Percentiles rank a stretch among this genome's conserved stretches.
These are phyloP conservation scores for Aureoboletus auriporus DNA, from an alignment of 768 basidiomycete species.

Conservation along the genomic window DNA sequence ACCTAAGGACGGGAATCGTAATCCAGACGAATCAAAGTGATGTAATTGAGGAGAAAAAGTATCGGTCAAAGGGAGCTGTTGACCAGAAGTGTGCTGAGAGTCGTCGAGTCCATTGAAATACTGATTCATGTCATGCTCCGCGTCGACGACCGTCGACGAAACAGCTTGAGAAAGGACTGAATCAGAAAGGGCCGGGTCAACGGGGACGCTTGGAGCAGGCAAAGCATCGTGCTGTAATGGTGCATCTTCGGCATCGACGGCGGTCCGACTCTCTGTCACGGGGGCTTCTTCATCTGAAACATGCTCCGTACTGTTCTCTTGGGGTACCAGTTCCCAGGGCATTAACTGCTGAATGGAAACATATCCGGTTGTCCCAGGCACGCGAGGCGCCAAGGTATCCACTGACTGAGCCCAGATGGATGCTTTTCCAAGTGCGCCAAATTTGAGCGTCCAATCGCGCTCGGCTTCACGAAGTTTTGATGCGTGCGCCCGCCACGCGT, in stretches of 20 bases:
- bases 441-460: constrained; percentile 3
- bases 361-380: constrained; percentile 5
- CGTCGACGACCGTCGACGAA: constrained; percentile 7
- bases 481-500: constrained; percentile 14
- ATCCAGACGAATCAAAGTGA: constrained; percentile 4
- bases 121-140: constrained; percentile 22
- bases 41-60: constrained; percentile 10
- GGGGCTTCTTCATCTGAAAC: background rate
- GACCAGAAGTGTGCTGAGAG: constrained; percentile 16
- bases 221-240: background rate
- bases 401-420: constrained; percentile 2
- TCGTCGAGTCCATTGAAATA: constrained; percentile 25
- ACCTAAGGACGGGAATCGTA: constrained; percentile 5
- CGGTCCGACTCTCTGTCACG: background rate
- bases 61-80: background rate
- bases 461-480: constrained; percentile 10
- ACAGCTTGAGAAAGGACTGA: background rate
- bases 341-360: constrained; percentile 8
- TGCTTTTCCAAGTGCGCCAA: background rate
- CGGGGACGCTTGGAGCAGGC: background rate
- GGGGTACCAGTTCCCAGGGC: constrained; percentile 14
- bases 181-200: background rate
- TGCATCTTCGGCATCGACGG: background rate
- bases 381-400: background rate
- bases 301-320: background rate